These are phyloP conservation scores for Arthroderma uncinatum DNA, from an alignment of 2,329 filamentous ascomycete species.

Conservation along the genomic window DNA sequence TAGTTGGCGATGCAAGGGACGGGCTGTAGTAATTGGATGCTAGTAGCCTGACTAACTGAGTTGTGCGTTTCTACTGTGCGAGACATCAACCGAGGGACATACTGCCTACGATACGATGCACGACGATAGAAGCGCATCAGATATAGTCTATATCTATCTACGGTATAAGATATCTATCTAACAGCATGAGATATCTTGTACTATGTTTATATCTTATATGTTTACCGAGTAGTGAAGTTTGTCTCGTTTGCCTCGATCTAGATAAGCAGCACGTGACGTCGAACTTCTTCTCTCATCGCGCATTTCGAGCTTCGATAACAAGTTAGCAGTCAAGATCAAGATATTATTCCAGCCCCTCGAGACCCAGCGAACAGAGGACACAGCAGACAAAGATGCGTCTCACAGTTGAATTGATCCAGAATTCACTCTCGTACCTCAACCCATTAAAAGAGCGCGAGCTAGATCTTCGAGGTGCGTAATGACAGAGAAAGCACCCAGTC, in stretches of 20 bases:
- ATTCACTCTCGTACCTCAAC: slow-evolving; percentile 95
- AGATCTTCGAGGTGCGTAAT: slow-evolving; percentile 89
- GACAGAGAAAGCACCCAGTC: slow-evolving; percentile 10
- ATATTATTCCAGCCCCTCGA: neutral
- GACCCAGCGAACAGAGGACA: neutral
- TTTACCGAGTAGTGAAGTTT: no score
- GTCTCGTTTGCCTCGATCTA: neutral
- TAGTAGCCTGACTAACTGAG: neutral
- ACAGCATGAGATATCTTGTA: no score
- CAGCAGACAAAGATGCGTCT: slow-evolving; percentile 62
- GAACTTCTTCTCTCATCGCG: neutral
- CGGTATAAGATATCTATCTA: no score
- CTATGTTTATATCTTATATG: no score
- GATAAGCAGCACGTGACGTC: neutral
- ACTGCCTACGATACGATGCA: no score
- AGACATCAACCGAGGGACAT: no score
- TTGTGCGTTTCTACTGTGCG: neutral
- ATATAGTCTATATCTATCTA: no score
- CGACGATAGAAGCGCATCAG: no score
- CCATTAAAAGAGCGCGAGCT: slow-evolving; percentile 97
- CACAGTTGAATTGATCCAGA: slow-evolving; percentile 86
- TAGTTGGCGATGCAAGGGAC: neutral
- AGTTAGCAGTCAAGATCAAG: neutral
- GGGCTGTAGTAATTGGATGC: neutral
- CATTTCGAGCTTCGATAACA: neutral